These are phyloP conservation scores for Colletotrichum horii DNA, from an alignment of 2,329 filamentous ascomycete species.

Conservation along the genomic window DNA sequence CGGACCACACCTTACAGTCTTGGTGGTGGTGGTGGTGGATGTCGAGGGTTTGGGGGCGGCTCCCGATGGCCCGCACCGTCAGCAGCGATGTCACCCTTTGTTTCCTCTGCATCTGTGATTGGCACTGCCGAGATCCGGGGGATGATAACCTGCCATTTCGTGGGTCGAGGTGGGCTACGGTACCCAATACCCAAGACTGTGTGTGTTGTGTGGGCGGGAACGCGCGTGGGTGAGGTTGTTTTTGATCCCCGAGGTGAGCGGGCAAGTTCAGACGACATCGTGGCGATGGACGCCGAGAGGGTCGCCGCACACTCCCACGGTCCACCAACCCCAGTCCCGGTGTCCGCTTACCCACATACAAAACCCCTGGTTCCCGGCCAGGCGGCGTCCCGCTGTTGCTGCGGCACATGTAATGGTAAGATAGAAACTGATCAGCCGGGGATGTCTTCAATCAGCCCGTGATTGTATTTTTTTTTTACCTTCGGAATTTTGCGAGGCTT, in stretches of 20 bases:
- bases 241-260: not conserved
- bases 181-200: not conserved
- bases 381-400: not conserved
- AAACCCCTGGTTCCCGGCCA: not conserved
- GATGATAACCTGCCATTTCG: not conserved
- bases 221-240: not conserved
- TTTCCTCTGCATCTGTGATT: not conserved
- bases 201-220: not conserved
- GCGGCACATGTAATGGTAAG: not conserved
- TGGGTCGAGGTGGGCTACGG: not conserved
- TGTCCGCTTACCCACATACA: not conserved
- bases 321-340: not conserved
- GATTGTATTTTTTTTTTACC: not conserved
- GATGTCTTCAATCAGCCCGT: not conserved
- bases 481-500: not conserved
- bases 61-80: not conserved
- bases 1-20: not conserved
- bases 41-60: not conserved
- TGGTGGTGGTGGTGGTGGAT: not conserved
- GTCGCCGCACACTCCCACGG: not conserved
- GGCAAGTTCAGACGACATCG: not conserved
- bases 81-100: not conserved
- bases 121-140: not conserved
- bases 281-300: not conserved
- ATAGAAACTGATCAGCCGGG: not conserved